Conservation (phyloP, 2,329 filamentous ascomycete species). For the Cladophialophora bantiana region DNA sequence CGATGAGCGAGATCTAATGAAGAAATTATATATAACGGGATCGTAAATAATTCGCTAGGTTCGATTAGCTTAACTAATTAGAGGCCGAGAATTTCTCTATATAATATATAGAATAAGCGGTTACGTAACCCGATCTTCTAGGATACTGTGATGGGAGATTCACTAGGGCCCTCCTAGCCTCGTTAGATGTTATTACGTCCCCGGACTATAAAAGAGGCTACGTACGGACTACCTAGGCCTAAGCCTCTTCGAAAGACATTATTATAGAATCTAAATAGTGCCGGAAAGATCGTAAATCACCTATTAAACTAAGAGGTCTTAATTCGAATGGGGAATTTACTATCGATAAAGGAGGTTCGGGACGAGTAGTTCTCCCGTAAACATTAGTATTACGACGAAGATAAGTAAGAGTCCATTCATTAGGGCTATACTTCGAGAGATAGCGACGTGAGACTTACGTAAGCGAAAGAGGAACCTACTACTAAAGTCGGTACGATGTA, state of each 20-base stretch:
- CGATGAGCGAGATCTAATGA: not conserved
- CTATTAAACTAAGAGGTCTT: constrained; percentile 3
- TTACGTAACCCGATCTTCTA: not conserved
- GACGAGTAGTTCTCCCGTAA: constrained; percentile 4
- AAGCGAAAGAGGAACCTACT: not conserved
- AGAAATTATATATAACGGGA: not conserved
- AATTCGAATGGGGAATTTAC: not conserved
- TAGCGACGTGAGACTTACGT: not conserved
- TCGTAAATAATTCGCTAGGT: not conserved
- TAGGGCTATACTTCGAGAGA: not conserved
- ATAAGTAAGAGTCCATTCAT: constrained; percentile 1
- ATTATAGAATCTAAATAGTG: constrained; percentile 9
- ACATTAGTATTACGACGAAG: constrained; percentile 8
- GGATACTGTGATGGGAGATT: constrained; percentile 2
- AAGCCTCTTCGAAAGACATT: not conserved
- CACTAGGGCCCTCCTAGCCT: too few relatives aligned
- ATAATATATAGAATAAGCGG: not conserved
- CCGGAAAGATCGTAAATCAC: constrained; percentile 4
- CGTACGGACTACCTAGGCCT: not conserved
- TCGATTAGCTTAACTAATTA: too few relatives aligned
- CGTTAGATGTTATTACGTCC: not conserved
- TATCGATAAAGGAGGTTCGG: not conserved
- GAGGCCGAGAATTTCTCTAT: not conserved
- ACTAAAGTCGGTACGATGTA: not conserved
- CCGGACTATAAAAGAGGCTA: not conserved